Conservation (phyloP, 1,284 basidiomycete species). For the Termitomyces sp. region DNA sequence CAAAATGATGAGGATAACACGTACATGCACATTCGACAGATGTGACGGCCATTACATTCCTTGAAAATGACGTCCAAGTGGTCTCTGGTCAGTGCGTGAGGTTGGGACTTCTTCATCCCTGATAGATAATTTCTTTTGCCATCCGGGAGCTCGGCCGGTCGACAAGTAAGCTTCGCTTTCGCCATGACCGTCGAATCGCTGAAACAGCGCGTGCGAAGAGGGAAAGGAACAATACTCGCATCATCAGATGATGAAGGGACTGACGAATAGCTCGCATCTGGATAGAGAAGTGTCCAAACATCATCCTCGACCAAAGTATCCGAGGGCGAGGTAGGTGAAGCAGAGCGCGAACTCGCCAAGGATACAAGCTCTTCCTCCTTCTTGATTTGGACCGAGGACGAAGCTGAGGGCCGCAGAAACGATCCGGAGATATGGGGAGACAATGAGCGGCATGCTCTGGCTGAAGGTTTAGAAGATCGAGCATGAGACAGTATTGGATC, state of each 20-base stretch:
- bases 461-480: not conserved
- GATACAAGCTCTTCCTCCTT: not conserved
- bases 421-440: not conserved
- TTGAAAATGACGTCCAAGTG: slow-evolving; percentile 3
- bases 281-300: not conserved
- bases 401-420: not conserved
- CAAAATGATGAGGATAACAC: not conserved
- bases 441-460: not conserved
- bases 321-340: not conserved
- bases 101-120: not conserved
- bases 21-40: slow-evolving; percentile 10
- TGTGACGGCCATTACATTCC: not conserved
- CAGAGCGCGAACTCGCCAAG: not conserved
- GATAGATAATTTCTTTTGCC: not conserved
- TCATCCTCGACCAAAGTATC: not conserved
- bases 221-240: not conserved
- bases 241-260: not conserved
- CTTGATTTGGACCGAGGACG: not conserved
- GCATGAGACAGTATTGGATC: not conserved
- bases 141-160: not conserved
- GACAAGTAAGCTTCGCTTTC: not conserved
- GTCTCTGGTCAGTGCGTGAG: not conserved
- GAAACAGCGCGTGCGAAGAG: not conserved
- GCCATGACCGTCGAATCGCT: not conserved
- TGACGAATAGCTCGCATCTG: not conserved